Conservation (phyloP, 805 yeast species). For the Myxozyma nipponensis region DNA sequence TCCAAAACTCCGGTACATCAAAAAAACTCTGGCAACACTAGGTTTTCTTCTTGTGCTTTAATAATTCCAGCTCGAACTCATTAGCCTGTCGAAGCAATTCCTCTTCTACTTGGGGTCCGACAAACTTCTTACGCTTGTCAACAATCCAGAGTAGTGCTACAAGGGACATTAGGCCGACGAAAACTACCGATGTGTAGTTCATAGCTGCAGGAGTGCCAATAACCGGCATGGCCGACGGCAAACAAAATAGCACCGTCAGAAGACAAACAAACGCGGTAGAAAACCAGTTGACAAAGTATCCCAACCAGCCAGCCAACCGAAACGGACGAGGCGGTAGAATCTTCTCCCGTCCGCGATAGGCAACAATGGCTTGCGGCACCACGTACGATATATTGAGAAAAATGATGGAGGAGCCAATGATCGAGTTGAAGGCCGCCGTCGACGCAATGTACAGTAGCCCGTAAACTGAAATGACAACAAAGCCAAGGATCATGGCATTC, state of each 20-base stretch:
- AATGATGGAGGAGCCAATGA: slow-evolving; percentile 37
- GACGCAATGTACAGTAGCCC: slow-evolving; percentile 61
- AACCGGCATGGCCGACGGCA: slow-evolving; percentile 52
- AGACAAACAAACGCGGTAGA: slow-evolving; percentile 47
- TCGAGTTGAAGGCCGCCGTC: slow-evolving; percentile 61
- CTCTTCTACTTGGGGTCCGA: slow-evolving; percentile 36
- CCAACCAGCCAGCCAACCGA: slow-evolving; percentile 1
- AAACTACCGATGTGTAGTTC: slow-evolving; percentile 54
- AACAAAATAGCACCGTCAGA: slow-evolving; percentile 47
- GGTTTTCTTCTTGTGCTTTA: not conserved
- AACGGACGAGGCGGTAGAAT: slow-evolving; percentile 3
- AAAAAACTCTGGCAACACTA: not conserved
- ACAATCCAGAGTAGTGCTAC: slow-evolving; percentile 45
- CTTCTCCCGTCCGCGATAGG: slow-evolving; percentile 5
- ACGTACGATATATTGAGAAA: slow-evolving; percentile 51
- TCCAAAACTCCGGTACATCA: no score
- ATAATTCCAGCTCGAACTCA: not conserved
- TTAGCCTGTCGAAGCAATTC: slow-evolving; percentile 2
- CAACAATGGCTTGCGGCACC: slow-evolving; percentile 41
- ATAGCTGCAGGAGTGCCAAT: slow-evolving; percentile 40
- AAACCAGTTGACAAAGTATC: slow-evolving; percentile 6
- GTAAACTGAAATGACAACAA: slow-evolving; percentile 50
- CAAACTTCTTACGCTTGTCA: slow-evolving; percentile 53
- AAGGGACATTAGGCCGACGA: slow-evolving; percentile 42
- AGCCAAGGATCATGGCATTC: slow-evolving; percentile 50